Evolutionary conservation across 1,284 basidiomycete genomes (phyloP).

Genomic region (Gomphus sp.): DNA sequence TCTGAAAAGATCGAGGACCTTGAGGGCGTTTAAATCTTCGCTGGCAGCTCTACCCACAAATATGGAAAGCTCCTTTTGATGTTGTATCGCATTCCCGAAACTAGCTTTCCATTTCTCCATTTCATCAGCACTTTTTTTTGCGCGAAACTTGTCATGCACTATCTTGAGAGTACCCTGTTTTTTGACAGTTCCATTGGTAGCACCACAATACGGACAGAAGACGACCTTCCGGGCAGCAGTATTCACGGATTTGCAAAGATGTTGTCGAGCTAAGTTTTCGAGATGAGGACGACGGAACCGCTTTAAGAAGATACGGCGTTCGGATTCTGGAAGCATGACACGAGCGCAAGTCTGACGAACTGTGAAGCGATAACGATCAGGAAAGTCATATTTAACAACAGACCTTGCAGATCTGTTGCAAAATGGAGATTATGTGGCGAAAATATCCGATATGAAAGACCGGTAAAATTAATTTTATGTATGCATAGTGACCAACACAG

Average conservation of each 20-base stretch:
- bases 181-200: slow-evolving; percentile 94
- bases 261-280: slow-evolving; percentile 89
- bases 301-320: slow-evolving; percentile 78
- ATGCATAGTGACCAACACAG: slow-evolving; percentile 97
- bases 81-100: slow-evolving; percentile 77
- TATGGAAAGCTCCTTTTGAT: slow-evolving; percentile 79
- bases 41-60: slow-evolving; percentile 85
- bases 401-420: slow-evolving; percentile 96
- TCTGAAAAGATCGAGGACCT: slow-evolving; percentile 89
- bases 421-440: slow-evolving; percentile 87
- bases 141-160: slow-evolving; percentile 95
- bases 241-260: slow-evolving; percentile 86
- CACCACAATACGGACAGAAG: slow-evolving; percentile 89
- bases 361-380: slow-evolving; percentile 1
- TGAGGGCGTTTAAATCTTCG: slow-evolving; percentile 93
- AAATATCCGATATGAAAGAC: slow-evolving; percentile 99
- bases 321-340: slow-evolving; percentile 85
- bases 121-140: slow-evolving; percentile 88
- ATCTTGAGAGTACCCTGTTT: slow-evolving; percentile 94
- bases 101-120: slow-evolving; percentile 83
- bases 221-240: slow-evolving; percentile 82
- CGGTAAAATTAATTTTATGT: slow-evolving; percentile 92
- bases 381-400: slow-evolving; percentile 14
- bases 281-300: slow-evolving; percentile 85
- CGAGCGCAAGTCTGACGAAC: slow-evolving; percentile 77